Conservation (phyloP, 2,329 filamentous ascomycete genomes). For the Alternaria metachromatica region DNA sequence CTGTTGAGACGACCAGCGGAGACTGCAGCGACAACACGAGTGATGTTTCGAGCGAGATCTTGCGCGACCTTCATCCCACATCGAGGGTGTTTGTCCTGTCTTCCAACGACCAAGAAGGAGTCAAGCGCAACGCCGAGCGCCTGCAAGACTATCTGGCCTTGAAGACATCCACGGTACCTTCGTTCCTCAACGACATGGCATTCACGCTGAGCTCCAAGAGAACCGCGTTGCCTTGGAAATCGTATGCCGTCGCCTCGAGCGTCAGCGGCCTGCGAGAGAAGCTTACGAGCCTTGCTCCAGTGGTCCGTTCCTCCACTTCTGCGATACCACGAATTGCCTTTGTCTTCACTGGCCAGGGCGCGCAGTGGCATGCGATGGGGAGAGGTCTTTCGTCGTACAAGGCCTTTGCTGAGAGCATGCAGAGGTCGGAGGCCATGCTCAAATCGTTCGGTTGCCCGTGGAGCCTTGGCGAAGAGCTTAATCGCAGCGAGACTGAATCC, state of each 20-base stretch:
- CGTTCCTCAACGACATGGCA: constrained; percentile 2
- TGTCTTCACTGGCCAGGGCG: constrained; percentile 44
- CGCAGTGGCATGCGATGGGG: constrained; percentile 44
- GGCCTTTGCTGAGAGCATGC: constrained; percentile 4
- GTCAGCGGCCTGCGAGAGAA: neutral
- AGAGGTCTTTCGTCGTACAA: neutral
- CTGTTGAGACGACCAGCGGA: neutral
- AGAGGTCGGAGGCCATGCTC: constrained; percentile 10
- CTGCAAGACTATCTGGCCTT: constrained; percentile 6
- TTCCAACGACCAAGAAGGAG: constrained; percentile 12
- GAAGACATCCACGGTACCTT: neutral
- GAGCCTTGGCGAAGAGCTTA: constrained; percentile 6
- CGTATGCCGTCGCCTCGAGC: constrained; percentile 1
- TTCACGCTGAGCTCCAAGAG: constrained; percentile 10
- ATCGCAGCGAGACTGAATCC: neutral
- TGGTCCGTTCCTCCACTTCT: constrained; percentile 7
- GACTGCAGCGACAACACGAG: constrained; percentile 3
- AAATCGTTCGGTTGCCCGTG: constrained; percentile 8
- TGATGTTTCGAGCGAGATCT: constrained; percentile 7
- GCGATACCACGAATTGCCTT: constrained; percentile 23
- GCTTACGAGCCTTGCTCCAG: constrained; percentile 1
- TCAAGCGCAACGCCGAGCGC: constrained; percentile 5
- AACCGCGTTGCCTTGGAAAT: constrained; percentile 6
- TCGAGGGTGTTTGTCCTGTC: constrained; percentile 3
- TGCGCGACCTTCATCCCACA: constrained; percentile 1